Base-by-base conservation (phyloP, 257 asterid species). In the Petrea volubilis region DNA sequence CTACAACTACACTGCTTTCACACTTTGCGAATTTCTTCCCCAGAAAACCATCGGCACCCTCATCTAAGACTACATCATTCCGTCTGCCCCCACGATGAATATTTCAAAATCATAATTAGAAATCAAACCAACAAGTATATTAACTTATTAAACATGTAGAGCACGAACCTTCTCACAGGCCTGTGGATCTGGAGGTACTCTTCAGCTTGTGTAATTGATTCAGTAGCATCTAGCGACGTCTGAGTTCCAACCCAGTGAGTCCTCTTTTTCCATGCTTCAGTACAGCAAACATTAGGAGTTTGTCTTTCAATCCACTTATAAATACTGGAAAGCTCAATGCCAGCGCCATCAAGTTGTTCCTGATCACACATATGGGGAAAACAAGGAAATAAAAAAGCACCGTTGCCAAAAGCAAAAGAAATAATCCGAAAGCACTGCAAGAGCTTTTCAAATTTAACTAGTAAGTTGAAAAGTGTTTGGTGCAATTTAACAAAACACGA, bases 291-390 rank as follows among this genome's bases (percentile, higher is more conserved):
- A 44, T 52, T 68, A 14, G 89, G 88, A 78, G 81, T 88, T 77
- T 87, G 91, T 57, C 74, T 77, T 64, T 90, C 96, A 8, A 90
- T 87, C 91, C 85, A 90, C 83, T 87, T 90, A 68, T 83, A 90
- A 56, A 87, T 84, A 67, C 83, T 82, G 70, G 89, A 78, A 63
- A 87, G 92, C 13, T 84, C 96, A 52, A 90, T 77, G 25, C 96
- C 95, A 65, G 93, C 87, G 79, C 87, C 91, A 68, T 90, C 96
- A 70, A 90, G 90, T 78, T 90, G 95, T 69, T 90, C 91, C 96
- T 90, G 78, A 60, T 59, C 65, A 61, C 18, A 73, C 40, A 33
- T 31, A 18, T 3, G 6, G 36, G 6, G 49, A 50, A 46, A 24
- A 61, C 2, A 28, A 15, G 51, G 36, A 3, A 53, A 64, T 17